Percentiles rank a stretch among this genome's conserved stretches.
phyloP scores from a whole-genome alignment of 345 rosid genomes.

The Brassica incana region DNA sequence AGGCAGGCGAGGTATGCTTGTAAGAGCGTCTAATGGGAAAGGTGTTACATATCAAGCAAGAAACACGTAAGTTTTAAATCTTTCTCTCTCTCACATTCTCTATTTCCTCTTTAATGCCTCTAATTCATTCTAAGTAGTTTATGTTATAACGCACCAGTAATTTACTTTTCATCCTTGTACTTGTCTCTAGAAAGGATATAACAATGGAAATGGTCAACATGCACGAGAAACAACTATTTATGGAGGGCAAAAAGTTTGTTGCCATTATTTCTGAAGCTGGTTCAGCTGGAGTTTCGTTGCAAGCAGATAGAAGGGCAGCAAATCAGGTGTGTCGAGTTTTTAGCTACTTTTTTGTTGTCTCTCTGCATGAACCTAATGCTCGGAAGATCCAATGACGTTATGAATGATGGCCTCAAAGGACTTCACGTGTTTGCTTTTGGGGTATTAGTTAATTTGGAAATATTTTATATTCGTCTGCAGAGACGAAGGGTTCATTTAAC shows the following conservation, averaged over 20 bases:
- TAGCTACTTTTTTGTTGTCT: constrained; percentile 1
- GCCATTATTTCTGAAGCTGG: constrained; percentile 99
- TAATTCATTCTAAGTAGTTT: constrained; percentile 3
- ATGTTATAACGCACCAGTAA: constrained; percentile 21
- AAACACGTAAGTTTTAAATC: constrained; percentile 67
- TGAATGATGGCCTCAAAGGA: neutral
- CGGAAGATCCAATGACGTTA: neutral
- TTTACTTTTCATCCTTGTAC: constrained; percentile 24
- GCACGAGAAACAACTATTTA: constrained; percentile 96
- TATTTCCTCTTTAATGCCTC: neutral
- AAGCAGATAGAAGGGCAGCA: constrained; percentile 91
- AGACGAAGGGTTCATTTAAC: constrained; percentile 96
- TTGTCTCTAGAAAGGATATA: constrained; percentile 75
- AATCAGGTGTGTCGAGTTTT: constrained; percentile 65
- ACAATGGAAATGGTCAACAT: constrained; percentile 99
- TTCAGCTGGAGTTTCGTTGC: constrained; percentile 98
- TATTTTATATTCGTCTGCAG: constrained; percentile 43
- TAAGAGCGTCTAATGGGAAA: constrained; percentile 87
- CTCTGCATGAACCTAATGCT: constrained; percentile 1
- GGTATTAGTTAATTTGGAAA: constrained; percentile 17
- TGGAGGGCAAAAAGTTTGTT: constrained; percentile 93
- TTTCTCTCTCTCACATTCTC: neutral
- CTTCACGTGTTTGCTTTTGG: neutral
- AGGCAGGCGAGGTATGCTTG: constrained; percentile 99
- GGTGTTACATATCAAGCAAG: constrained; percentile 98